Evolutionary conservation across 2,329 filamentous ascomycete species (phyloP).

Genomic region (Claviceps lovelessii): DNA sequence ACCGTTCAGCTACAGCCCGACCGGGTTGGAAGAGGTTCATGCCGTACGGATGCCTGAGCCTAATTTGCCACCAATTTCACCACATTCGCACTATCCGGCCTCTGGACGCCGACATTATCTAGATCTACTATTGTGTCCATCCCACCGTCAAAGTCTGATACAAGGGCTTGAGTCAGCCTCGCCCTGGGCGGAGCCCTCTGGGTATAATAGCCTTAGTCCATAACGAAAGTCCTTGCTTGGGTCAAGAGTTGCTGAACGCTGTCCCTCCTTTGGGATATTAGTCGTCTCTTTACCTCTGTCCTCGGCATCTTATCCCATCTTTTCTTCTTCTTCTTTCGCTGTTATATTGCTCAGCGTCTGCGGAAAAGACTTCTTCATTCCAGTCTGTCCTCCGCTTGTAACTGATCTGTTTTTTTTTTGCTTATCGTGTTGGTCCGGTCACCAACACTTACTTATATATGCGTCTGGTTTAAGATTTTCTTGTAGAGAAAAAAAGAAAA

Average conservation of each 20-base stretch:
- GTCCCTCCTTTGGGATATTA: neutral
- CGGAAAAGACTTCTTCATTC: constrained; percentile 8
- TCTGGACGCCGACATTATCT: constrained; percentile 23
- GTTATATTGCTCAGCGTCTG: constrained; percentile 2
- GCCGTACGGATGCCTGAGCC: constrained; percentile 40
- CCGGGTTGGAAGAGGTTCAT: constrained; percentile 21
- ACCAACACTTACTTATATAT: constrained; percentile 26
- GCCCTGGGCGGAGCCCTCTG: constrained; percentile 7
- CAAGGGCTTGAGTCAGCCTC: constrained; percentile 6
- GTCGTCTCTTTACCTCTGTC: constrained; percentile 9
- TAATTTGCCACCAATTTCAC: constrained; percentile 16
- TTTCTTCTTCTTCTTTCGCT: constrained; percentile 3
- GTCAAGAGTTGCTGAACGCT: constrained; percentile 8
- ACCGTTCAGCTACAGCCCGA: neutral
- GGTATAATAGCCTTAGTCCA: constrained; percentile 3
- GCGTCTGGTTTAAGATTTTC: constrained; percentile 1
- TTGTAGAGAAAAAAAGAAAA: too few relatives aligned
- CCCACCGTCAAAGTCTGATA: constrained; percentile 5
- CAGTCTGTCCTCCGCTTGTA: constrained; percentile 28
- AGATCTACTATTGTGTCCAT: constrained; percentile 9
- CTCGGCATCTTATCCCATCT: constrained; percentile 3
- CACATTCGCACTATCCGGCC: constrained; percentile 14
- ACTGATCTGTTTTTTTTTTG: constrained; percentile 15
- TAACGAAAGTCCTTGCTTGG: constrained; percentile 2
- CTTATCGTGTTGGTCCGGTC: constrained; percentile 36